Base-by-base conservation (phyloP, 2,329 filamentous ascomycete genomes). In the Fusarium abutilonis region DNA sequence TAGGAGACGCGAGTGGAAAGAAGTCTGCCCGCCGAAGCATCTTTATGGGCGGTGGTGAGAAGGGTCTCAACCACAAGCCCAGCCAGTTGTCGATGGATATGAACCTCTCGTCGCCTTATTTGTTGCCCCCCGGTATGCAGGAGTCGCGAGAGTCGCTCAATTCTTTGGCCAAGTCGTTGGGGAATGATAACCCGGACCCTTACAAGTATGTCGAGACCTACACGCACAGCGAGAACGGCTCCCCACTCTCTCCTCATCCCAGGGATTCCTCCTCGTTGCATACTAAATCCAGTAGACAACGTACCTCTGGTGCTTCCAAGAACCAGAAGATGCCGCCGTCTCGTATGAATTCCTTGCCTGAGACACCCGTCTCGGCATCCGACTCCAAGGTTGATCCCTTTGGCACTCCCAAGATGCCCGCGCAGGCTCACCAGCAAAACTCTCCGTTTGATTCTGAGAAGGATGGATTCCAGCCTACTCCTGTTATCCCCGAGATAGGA, bases 61-160 rank as follows among this genome's bases (percentile, higher is more conserved):
- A 87, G 73, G 75, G 78, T 19, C 61, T 70, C 32, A 43, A 50
- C 35, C 76, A 78, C 66, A 74, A 75, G 46, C 76, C 79, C 43
- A 79, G 81, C 34, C 86, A 89, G 68, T 75, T 89, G 45, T 90
- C 88, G 31, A 86, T 94, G 84, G 85, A 87, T 68, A 86, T 93
- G 83, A 87, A 90, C 71, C 82, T 93, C 43, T 86, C 86, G 31
- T 95, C 89, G 69, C 95, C 95, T 2, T 99, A 98, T 74, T 84
- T 99, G n/a, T 83, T 98, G n/a, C 93, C 95, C 5, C 91, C 91
- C 1, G 88, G 86, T 51, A 73, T 94, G 17, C 87, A 95, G 38
- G 83, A 86, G 71, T 97, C 94, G 1, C 86, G 87, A 40, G 93
- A 97, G 67, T 97, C 94, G 6, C 82, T 98, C 62, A 88, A 93